phyloP scores from a whole-genome alignment of 768 basidiomycete genomes.

The Dacryopinax primogenitus region DNA sequence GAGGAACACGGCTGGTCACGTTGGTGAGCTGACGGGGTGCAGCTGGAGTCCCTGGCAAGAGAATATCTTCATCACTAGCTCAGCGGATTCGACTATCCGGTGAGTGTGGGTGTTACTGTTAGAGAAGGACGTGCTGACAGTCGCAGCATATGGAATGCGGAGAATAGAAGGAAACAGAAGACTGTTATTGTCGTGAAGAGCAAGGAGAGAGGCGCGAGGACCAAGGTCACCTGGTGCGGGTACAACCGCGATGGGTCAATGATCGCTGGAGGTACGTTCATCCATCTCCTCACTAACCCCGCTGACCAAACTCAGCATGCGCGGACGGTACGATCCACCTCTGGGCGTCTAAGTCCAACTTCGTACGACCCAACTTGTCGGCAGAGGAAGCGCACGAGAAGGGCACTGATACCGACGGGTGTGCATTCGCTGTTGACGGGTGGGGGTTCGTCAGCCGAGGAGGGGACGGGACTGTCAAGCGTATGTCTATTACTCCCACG shows the following conservation, averaged over 20 bases:
- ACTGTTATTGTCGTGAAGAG: constrained; percentile 92
- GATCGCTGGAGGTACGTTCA: constrained; percentile 67
- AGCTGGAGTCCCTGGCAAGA: constrained; percentile 86
- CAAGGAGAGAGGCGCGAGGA: constrained; percentile 86
- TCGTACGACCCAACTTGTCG: constrained; percentile 76
- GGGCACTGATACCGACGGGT: constrained; percentile 71
- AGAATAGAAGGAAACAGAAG: constrained; percentile 88
- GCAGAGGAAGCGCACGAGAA: constrained; percentile 81
- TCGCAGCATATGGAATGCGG: constrained; percentile 82
- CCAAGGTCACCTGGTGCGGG: constrained; percentile 74
- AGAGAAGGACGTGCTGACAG: not conserved
- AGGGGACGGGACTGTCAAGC: constrained; percentile 88
- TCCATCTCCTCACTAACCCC: constrained; percentile 16
- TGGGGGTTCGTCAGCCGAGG: constrained; percentile 76
- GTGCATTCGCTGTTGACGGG: constrained; percentile 83
- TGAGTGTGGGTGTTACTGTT: constrained; percentile 24
- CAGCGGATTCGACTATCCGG: constrained; percentile 94
- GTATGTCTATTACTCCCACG: constrained; percentile 38
- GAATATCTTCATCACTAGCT: constrained; percentile 76
- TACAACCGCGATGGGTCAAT: constrained; percentile 83
- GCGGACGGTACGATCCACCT: constrained; percentile 85
- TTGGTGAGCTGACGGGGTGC: constrained; percentile 78
- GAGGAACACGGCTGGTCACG: constrained; percentile 96
- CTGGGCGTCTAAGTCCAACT: constrained; percentile 87
- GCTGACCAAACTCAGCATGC: constrained; percentile 47